Evolutionary conservation across 495 filamentous ascomycete species (phyloP).

Genomic region (Tetracladium setigerum): DNA sequence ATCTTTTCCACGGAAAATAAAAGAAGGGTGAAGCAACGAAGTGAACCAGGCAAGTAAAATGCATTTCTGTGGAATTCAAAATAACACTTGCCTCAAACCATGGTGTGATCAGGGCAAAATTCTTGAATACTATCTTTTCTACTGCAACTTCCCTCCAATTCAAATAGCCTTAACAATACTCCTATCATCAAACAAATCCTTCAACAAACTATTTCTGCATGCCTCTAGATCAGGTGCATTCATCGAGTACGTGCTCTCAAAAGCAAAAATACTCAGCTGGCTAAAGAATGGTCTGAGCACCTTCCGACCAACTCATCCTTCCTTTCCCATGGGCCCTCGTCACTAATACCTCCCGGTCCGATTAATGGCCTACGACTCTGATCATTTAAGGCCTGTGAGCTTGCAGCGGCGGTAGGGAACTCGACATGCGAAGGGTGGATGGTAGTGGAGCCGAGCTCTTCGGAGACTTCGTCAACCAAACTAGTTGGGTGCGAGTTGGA

Average conservation of each 20-base stretch:
- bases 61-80: too few relatives aligned
- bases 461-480: conserved; percentile 78
- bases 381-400: conserved; percentile 12
- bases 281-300: conserved; percentile 84
- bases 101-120: too few relatives aligned
- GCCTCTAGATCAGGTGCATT: conserved; percentile 56
- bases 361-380: conserved; percentile 34
- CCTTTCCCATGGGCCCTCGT: conserved; percentile 40
- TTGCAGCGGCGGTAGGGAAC: conserved; percentile 1
- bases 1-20: too few relatives aligned
- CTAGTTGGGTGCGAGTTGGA: conserved; percentile 64
- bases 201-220: conserved; percentile 62
- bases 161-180: conserved; percentile 44
- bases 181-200: conserved; percentile 78
- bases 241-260: conserved; percentile 89
- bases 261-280: conserved; percentile 82
- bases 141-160: conserved; percentile 1
- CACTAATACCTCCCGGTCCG: conserved; percentile 38
- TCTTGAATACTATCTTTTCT: neutral
- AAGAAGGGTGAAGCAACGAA: too few relatives aligned
- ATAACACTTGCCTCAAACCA: too few relatives aligned
- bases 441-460: conserved; percentile 55
- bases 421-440: conserved; percentile 22
- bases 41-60: too few relatives aligned
- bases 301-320: conserved; percentile 65